These are phyloP conservation scores for Avena insularis DNA, from an alignment of 176 grass and related monocot genomes.

Conservation along the genomic window DNA sequence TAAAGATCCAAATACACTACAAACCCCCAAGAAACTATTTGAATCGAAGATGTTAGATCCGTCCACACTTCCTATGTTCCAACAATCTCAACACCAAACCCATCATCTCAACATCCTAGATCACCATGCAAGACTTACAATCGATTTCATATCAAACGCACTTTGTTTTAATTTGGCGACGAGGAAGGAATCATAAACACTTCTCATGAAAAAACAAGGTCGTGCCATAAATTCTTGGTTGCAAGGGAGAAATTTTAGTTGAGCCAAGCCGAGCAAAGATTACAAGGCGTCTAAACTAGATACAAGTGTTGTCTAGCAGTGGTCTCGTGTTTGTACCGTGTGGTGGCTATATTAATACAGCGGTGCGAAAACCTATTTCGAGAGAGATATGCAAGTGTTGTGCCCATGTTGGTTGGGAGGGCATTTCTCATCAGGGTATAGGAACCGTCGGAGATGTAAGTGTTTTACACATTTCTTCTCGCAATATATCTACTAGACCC, in stretches of 20 bases:
- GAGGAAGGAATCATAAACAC: neutral
- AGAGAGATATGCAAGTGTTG: too few relatives aligned
- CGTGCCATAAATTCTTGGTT: neutral
- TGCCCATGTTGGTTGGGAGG: too few relatives aligned
- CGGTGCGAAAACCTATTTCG: too few relatives aligned
- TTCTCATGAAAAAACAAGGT: neutral
- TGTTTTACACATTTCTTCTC: too few relatives aligned
- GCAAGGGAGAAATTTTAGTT: neutral
- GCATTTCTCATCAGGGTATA: too few relatives aligned
- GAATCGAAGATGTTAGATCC: neutral
- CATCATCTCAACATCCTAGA: neutral
- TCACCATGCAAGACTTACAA: neutral
- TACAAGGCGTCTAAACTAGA: too few relatives aligned
- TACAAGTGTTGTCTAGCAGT: too few relatives aligned
- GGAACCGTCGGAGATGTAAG: too few relatives aligned
- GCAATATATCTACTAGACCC: too few relatives aligned
- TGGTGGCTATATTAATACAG: too few relatives aligned
- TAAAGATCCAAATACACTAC: neutral
- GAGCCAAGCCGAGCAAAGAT: neutral
- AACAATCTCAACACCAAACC: neutral
- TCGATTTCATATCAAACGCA: neutral
- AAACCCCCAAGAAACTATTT: neutral
- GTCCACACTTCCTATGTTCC: neutral
- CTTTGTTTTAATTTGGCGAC: neutral
- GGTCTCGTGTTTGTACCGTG: too few relatives aligned